Evolutionary conservation across 2,329 filamentous ascomycete genomes (phyloP), one percentile per base, ranked within the genome.

Genomic region (Dactylonectria estremocensis): DNA sequence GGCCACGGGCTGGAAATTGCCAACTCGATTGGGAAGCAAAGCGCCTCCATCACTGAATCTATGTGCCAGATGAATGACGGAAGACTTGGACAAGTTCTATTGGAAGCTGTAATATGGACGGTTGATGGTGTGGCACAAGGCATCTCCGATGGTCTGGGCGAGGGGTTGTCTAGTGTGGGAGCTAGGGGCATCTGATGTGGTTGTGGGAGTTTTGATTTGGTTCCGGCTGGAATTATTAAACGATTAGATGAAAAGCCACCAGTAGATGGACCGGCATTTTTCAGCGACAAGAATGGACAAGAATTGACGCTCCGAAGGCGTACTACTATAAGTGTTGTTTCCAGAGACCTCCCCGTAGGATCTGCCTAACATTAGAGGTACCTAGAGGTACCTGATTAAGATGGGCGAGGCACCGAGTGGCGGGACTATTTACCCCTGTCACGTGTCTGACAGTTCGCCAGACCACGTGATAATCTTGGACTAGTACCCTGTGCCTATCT

Each of bases 101-200:
- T 86, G 18, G 87, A 88, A 35, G 75, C 88, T 10, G 84, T 86
- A 3, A 77, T 86, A 3, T 94, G 91, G 89, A 86, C 89, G 74
- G 79, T 92, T 1, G 86, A 91, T 69, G 88, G 90, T 20, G 81
- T 94, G 57, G 86, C 89, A 2, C 90, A 89, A 14, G 92, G 92
- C 0, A 82, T 94, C 48, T 89, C 90, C 72, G 90, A 93, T 72
- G 91, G 92, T 6, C 82, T 87, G 85, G 80, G 82, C 18, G 78
- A 80, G 66, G 79, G 79, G 9, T 68, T 80, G 16, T 74, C 76
- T 2, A 76, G 72, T 18, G 68, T 76, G 46, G 69, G 75, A 31
- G 63, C 72, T 2, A 73, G 55, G 28, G 46, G 43, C n/a, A 31
- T 5, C 5, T 24, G 31, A 52, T 16, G 16, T 3, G 20, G 35